A percentile compares a stretch with the other conserved stretches of the same genome.
Conservation (phyloP, 208 protist genomes). For the Acanthamoeba castellanii region DNA sequence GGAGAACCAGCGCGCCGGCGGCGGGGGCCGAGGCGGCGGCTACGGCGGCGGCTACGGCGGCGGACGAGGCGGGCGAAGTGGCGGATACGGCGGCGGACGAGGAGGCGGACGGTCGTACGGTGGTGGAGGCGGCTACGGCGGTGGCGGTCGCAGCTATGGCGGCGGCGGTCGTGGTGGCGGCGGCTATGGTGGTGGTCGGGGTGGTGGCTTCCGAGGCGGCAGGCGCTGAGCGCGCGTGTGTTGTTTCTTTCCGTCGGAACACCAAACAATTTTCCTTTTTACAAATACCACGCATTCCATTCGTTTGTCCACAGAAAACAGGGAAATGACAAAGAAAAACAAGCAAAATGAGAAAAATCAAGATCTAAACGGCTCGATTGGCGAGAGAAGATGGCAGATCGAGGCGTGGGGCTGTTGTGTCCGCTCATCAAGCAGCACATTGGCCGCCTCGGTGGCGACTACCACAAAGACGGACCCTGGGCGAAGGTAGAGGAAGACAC, state of each 20-base stretch:
- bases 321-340: too few relatives aligned
- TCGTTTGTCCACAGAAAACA: too few relatives aligned
- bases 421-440: slow-evolving; percentile 67
- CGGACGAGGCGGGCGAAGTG: slow-evolving; percentile 11
- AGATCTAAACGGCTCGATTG: too few relatives aligned
- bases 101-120: neutral
- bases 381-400: slow-evolving; percentile 37
- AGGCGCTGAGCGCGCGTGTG: neutral
- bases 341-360: too few relatives aligned
- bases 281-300: too few relatives aligned
- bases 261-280: too few relatives aligned
- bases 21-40: neutral
- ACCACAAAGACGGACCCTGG: neutral
- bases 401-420: slow-evolving; percentile 54
- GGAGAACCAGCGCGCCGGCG: neutral
- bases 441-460: slow-evolving; percentile 11
- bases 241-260: too few relatives aligned
- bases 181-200: neutral
- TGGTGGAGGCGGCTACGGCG: neutral
- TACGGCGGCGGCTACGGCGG: neutral
- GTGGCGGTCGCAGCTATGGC: neutral
- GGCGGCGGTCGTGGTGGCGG: neutral
- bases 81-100: neutral
- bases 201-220: neutral
- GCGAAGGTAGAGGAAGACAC: neutral